Conservation (phyloP, 352 stramenopile species). For the Elongisporangium prolatum region DNA sequence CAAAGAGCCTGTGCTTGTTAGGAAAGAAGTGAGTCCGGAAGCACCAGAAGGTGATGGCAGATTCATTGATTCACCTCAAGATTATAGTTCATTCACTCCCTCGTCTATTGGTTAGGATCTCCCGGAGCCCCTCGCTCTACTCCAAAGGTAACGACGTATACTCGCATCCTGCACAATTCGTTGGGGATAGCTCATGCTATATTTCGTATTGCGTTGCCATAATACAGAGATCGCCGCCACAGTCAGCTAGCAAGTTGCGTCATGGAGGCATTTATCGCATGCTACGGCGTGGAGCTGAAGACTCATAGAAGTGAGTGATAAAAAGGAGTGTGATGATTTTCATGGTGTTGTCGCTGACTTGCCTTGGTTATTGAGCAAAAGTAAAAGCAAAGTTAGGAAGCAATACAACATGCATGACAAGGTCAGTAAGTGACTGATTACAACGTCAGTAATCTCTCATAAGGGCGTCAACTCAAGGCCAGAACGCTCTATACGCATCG, state of each 20-base stretch:
- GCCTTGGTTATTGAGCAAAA: neutral
- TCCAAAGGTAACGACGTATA: neutral
- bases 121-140: neutral
- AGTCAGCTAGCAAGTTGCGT: constrained; percentile 35
- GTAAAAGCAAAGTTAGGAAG: too few species aligned
- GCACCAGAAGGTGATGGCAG: constrained; percentile 11
- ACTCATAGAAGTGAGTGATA: neutral
- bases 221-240: constrained; percentile 15
- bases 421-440: neutral
- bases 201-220: constrained; percentile 10
- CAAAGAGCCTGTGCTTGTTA: constrained; percentile 49
- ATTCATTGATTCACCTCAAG: neutral
- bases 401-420: too few species aligned
- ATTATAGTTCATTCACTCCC: constrained; percentile 7
- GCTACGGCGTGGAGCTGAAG: constrained; percentile 21
- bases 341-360: neutral
- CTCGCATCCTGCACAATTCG: neutral
- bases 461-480: neutral
- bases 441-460: neutral
- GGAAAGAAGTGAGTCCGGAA: constrained; percentile 32
- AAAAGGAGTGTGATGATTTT: neutral
- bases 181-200: constrained; percentile 1
- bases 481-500: neutral
- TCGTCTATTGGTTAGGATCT: neutral
- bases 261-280: constrained; percentile 75